Conservation (phyloP, 2,329 filamentous ascomycete species). For the Aspergillus sp. region DNA sequence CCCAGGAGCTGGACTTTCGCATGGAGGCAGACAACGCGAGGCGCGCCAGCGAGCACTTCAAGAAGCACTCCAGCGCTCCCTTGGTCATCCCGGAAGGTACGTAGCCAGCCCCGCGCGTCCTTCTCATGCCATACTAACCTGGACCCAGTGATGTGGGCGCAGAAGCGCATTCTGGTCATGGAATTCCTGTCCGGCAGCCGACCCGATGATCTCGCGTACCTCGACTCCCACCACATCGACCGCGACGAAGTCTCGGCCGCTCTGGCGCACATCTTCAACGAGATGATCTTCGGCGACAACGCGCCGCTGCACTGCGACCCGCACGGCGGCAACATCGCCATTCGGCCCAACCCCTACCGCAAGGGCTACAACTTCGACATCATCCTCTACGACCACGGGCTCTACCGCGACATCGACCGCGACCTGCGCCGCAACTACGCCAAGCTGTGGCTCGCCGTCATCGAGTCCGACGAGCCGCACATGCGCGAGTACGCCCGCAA, state of each 20-base stretch:
- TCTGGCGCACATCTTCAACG: constrained; percentile 90
- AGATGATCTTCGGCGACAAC: constrained; percentile 93
- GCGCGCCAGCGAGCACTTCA: constrained; percentile 77
- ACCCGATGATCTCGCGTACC: constrained; percentile 81
- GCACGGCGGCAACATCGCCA: constrained; percentile 92
- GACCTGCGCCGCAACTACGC: constrained; percentile 80
- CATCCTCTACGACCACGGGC: constrained; percentile 92
- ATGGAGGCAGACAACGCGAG: constrained; percentile 82
- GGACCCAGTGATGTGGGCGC: constrained; percentile 72
- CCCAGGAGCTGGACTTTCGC: constrained; percentile 86
- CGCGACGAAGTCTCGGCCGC: constrained; percentile 93
- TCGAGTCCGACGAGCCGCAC: constrained; percentile 76
- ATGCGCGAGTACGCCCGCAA: constrained; percentile 90
- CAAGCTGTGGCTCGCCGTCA: constrained; percentile 94
- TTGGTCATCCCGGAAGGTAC: constrained; percentile 73
- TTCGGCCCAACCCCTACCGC: constrained; percentile 68
- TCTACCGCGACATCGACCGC: constrained; percentile 88
- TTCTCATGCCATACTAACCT: constrained; percentile 13
- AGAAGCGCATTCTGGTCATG: constrained; percentile 90
- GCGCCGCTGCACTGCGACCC: constrained; percentile 95
- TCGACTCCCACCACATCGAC: constrained; percentile 84
- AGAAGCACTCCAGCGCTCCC: constrained; percentile 68
- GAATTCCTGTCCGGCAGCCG: constrained; percentile 83
- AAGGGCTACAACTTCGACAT: constrained; percentile 82
- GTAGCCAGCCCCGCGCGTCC: too few relatives aligned